phyloP scores from a whole-genome alignment of 1,284 basidiomycete species.

The Phellopilus nigrolimitatus region DNA sequence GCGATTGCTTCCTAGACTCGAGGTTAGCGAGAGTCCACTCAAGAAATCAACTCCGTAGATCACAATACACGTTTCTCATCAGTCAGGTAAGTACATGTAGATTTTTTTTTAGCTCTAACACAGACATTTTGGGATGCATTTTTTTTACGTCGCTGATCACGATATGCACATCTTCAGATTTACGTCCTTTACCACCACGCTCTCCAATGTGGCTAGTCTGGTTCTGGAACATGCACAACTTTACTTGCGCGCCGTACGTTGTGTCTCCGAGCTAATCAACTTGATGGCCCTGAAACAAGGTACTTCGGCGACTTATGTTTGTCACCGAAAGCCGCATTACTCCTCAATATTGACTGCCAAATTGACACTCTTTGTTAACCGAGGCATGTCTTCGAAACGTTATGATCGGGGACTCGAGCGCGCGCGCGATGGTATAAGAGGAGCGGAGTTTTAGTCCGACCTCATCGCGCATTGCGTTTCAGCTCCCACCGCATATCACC shows the following conservation, averaged over 20 bases:
- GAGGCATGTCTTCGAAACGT: background rate
- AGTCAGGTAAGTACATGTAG: too few relatives aligned
- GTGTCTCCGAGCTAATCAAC: background rate
- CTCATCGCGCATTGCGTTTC: background rate
- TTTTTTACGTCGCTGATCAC: too few relatives aligned
- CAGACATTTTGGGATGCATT: too few relatives aligned
- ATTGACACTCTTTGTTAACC: background rate
- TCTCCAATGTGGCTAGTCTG: background rate
- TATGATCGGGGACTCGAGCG: background rate
- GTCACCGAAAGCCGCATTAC: background rate
- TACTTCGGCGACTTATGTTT: background rate
- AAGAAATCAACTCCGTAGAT: too few relatives aligned
- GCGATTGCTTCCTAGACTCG: too few relatives aligned
- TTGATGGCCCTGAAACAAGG: background rate
- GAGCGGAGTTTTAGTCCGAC: background rate
- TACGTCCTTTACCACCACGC: too few relatives aligned
- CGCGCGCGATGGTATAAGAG: background rate
- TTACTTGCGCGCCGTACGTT: background rate
- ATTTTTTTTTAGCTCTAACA: too few relatives aligned
- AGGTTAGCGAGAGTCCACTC: too few relatives aligned
- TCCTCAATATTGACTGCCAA: background rate
- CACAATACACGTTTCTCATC: too few relatives aligned
- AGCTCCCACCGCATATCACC: background rate
- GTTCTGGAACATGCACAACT: background rate
- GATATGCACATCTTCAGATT: too few relatives aligned